Evolutionary conservation across 371 early-diverging fungal genomes (phyloP).

Genomic region (Apophysomyces trapeziformis): DNA sequence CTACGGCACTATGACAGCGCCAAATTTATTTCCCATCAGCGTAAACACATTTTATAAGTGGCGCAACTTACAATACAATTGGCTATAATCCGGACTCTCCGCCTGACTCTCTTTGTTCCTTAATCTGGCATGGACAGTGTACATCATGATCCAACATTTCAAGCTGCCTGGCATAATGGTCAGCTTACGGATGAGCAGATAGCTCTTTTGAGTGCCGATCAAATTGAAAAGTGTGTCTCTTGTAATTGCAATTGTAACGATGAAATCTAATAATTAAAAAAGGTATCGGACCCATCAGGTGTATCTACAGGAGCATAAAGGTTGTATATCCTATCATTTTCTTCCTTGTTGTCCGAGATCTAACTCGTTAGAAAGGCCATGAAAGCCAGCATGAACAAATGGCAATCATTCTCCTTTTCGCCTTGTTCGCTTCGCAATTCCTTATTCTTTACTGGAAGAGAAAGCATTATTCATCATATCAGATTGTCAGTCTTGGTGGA

Average conservation of each 20-base stretch:
- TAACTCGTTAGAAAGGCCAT: constrained; percentile 49
- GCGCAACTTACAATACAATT: no score
- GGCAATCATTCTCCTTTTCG: constrained; percentile 77
- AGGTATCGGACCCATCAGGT: constrained; percentile 45
- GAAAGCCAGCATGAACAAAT: constrained; percentile 74
- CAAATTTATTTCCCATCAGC: no score
- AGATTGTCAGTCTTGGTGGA: constrained; percentile 72
- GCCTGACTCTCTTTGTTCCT: not conserved
- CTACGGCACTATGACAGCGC: no score
- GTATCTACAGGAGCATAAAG: constrained; percentile 48
- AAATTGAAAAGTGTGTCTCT: constrained; percentile 35
- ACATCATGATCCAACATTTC: constrained; percentile 30
- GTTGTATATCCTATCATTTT: constrained; percentile 18
- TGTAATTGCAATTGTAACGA: not conserved
- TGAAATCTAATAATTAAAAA: not conserved
- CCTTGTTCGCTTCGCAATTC: constrained; percentile 76
- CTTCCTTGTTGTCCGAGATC: not conserved
- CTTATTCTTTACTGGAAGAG: constrained; percentile 80
- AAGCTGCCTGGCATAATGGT: constrained; percentile 41
- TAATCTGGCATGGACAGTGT: constrained; percentile 22
- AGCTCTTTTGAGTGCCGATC: constrained; percentile 31
- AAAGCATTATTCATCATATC: constrained; percentile 76
- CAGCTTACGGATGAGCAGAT: constrained; percentile 40
- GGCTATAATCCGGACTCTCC: no score
- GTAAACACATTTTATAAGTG: no score